Conservation (phyloP, 768 basidiomycete species). For the Russula ochroleuca region DNA sequence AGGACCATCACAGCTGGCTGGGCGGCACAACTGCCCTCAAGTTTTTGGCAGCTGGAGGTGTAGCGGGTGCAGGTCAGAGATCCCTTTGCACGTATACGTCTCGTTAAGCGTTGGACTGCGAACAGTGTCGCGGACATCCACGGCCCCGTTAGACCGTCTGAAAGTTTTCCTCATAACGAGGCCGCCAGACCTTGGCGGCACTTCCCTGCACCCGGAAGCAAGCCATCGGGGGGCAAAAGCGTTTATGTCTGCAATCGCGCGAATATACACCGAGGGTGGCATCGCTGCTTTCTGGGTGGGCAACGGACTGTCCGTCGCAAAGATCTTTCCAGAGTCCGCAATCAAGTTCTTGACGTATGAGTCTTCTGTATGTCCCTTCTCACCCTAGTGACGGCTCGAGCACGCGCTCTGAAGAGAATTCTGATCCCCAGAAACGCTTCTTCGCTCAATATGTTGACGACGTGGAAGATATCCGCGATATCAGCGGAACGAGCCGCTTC, state of each 20-base stretch:
- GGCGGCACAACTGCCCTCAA: conserved; percentile 73
- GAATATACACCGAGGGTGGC: conserved; percentile 88
- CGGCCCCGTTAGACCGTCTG: conserved; percentile 94
- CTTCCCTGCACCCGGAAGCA: conserved; percentile 42
- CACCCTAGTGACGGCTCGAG: not conserved
- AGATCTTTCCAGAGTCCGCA: conserved; percentile 97
- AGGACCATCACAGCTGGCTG: conserved; percentile 56
- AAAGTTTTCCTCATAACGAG: conserved; percentile 96
- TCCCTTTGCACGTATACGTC: not conserved
- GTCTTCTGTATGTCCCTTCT: conserved; percentile 59
- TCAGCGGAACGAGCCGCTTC: conserved; percentile 90
- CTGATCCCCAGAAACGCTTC: conserved; percentile 69
- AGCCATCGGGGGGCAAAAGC: conserved; percentile 54
- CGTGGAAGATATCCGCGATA: conserved; percentile 64
- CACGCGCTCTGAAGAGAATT: conserved; percentile 6
- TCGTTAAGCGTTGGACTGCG: conserved; percentile 11
- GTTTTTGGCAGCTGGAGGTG: conserved; percentile 89
- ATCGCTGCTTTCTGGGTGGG: conserved; percentile 97
- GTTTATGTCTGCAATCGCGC: conserved; percentile 65
- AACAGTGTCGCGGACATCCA: conserved; percentile 89
- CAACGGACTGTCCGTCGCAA: conserved; percentile 86
- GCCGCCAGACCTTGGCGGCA: conserved; percentile 64
- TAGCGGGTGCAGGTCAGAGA: conserved; percentile 84
- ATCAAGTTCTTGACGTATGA: conserved; percentile 98
- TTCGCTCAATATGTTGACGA: conserved; percentile 90